phyloP scores from a whole-genome alignment of 73 alveolate genomes.

The Blepharisma japonicum region DNA sequence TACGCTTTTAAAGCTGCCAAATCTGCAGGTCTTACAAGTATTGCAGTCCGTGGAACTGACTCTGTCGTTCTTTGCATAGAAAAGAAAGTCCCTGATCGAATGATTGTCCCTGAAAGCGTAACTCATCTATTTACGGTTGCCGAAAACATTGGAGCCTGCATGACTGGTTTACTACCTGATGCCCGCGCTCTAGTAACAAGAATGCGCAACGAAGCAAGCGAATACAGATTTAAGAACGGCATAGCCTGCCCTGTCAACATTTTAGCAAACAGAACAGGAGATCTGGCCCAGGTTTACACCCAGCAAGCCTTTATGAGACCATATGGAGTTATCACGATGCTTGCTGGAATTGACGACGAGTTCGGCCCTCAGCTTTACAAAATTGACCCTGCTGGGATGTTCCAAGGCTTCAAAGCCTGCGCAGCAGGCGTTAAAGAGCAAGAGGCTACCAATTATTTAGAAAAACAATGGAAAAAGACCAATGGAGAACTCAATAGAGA shows the following conservation, averaged over 20 bases:
- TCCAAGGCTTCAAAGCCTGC: conserved; percentile 76
- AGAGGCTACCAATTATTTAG: conserved; percentile 87
- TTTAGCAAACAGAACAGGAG: conserved; percentile 84
- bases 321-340: conserved; percentile 72
- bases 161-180: conserved; percentile 86
- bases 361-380: conserved; percentile 90
- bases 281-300: conserved; percentile 76
- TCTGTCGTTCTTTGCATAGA: conserved; percentile 68
- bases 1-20: conserved; percentile 94
- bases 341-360: conserved; percentile 90
- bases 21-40: conserved; percentile 83
- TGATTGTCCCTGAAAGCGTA: conserved; percentile 89
- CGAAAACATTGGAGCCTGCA: conserved; percentile 79
- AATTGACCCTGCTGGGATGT: conserved; percentile 94
- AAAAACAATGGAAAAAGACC: conserved; percentile 80
- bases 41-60: conserved; percentile 93
- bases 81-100: conserved; percentile 77
- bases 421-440: conserved; percentile 95
- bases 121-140: conserved; percentile 79
- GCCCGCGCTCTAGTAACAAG: conserved; percentile 77
- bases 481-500: conserved; percentile 65
- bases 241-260: conserved; percentile 84
- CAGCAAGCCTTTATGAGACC: conserved; percentile 88
- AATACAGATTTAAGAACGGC: conserved; percentile 86
- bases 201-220: conserved; percentile 85